These are phyloP conservation scores for Penicillium sp. DNA, from an alignment of 2,329 filamentous ascomycete genomes.

Conservation along the genomic window DNA sequence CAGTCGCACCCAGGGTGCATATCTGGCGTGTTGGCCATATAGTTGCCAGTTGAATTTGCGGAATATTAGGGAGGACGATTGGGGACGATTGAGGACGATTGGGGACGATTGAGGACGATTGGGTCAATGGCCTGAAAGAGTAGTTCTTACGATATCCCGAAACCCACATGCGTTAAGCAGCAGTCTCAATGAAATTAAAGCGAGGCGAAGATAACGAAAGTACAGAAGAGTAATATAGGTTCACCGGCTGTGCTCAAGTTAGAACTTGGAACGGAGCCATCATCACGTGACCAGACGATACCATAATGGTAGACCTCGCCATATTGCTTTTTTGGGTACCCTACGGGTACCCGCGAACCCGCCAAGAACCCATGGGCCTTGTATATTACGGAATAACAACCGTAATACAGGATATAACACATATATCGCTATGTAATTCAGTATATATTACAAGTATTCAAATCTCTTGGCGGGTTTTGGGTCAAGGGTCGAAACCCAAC, in stretches of 20 bases:
- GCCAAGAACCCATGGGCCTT: not conserved
- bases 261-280: too few species aligned
- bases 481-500: not conserved
- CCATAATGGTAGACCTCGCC: not conserved
- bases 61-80: not conserved
- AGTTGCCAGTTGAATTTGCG: not conserved
- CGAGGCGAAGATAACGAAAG: too few species aligned
- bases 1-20: slow-evolving; percentile 1
- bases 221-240: too few species aligned
- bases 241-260: too few species aligned
- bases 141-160: too few species aligned
- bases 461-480: not conserved
- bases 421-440: not conserved
- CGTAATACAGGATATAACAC: not conserved
- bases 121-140: too few species aligned
- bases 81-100: not conserved
- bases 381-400: not conserved
- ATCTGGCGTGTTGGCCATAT: not conserved
- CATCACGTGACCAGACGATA: too few species aligned
- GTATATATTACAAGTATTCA: not conserved
- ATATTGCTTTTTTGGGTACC: not conserved
- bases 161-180: too few species aligned
- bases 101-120: not conserved
- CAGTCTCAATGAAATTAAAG: too few species aligned
- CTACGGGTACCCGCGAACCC: not conserved